phyloP scores from a whole-genome alignment of 257 asterid species.

The Scutellaria minor region DNA sequence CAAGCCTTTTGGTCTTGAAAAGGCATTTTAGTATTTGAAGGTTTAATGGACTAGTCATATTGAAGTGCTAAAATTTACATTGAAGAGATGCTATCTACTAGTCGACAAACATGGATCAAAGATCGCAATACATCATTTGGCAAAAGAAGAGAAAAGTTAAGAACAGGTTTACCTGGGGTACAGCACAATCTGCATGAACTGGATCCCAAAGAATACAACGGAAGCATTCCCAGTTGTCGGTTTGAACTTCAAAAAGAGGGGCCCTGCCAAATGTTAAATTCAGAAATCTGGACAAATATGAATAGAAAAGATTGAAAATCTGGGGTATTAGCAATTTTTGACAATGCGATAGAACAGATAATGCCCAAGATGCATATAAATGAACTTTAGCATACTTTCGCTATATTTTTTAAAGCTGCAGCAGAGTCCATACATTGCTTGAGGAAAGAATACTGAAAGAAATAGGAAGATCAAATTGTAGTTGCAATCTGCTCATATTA shows the following conservation, averaged over 20 bases:
- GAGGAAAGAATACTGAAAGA: no score
- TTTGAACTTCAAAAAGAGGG: conserved; percentile 91
- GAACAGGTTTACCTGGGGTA: conserved; percentile 67
- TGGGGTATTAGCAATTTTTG: background rate
- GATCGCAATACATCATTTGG: background rate
- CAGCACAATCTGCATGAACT: conserved; percentile 91
- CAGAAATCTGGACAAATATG: conserved; percentile 6
- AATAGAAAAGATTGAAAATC: background rate
- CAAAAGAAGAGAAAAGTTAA: no score
- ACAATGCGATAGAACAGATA: conserved; percentile 9
- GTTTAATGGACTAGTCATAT: background rate
- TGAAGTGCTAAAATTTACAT: background rate
- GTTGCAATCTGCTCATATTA: no score
- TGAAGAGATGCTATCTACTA: background rate
- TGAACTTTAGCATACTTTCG: background rate
- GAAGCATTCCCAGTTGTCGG: conserved; percentile 87
- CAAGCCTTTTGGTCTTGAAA: no score
- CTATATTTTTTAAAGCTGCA: background rate
- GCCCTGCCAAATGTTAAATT: conserved; percentile 60
- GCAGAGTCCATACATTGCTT: no score
- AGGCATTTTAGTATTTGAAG: no score
- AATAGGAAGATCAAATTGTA: no score
- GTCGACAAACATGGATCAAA: conserved; percentile 2
- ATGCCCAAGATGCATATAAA: conserved; percentile 28
- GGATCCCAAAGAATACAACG: conserved; percentile 86